Conservation (phyloP, 2,329 filamentous ascomycete genomes). For the Ophiocordyceps camponoti-saundersi region DNA sequence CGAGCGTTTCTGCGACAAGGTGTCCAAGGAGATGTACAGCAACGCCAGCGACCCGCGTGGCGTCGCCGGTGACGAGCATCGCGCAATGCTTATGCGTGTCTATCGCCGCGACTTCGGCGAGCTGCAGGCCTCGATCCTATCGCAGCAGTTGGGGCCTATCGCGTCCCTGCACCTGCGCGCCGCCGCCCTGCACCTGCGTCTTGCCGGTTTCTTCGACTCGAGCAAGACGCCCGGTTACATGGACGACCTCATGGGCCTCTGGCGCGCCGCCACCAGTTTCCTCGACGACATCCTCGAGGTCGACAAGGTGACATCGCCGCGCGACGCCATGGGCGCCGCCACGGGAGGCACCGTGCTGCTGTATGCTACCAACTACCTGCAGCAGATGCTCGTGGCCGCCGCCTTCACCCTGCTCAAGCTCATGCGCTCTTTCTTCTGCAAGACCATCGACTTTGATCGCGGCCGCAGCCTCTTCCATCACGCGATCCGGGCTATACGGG, state of each 20-base stretch:
- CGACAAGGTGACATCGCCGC: conserved; percentile 27
- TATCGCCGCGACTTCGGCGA: conserved; percentile 49
- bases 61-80: conserved; percentile 48
- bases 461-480: conserved; percentile 54
- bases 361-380: conserved; percentile 59
- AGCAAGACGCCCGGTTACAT: conserved; percentile 54
- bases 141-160: conserved; percentile 38
- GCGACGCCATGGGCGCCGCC: conserved; percentile 26
- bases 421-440: conserved; percentile 59
- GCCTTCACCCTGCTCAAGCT: conserved; percentile 65
- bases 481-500: conserved; percentile 52
- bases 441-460: conserved; percentile 51
- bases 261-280: conserved; percentile 53
- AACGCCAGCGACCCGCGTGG: conserved; percentile 58
- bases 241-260: conserved; percentile 59
- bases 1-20: conserved; percentile 60
- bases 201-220: conserved; percentile 69
- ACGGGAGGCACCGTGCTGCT: conserved; percentile 38
- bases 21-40: conserved; percentile 65
- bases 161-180: conserved; percentile 53
- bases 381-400: conserved; percentile 73
- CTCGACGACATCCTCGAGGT: conserved; percentile 46
- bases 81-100: conserved; percentile 48
- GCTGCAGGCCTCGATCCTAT: conserved; percentile 42
- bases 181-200: conserved; percentile 56